phyloP scores from a whole-genome alignment of 306 rosid genomes.

The Luffa aegyptiaca region DNA sequence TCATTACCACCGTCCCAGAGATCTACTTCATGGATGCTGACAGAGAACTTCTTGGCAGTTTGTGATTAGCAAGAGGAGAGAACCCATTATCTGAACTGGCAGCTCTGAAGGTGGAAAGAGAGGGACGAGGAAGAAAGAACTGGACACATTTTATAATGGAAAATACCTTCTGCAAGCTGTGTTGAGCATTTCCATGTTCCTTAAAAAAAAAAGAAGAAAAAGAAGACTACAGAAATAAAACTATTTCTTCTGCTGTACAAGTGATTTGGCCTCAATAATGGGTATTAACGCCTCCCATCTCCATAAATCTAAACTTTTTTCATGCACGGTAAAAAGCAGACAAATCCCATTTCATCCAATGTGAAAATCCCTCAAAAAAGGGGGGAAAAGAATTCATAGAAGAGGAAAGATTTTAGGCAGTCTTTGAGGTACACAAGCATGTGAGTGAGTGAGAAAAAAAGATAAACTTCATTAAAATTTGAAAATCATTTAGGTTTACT shows the following conservation, averaged over 20 bases:
- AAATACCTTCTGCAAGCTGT: conserved; percentile 14
- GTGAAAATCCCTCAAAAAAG: conserved; percentile 16
- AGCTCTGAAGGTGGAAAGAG: conserved; percentile 9
- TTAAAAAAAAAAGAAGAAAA: background rate
- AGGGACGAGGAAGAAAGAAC: conserved; percentile 7
- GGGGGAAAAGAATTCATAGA: background rate
- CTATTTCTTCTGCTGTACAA: conserved; percentile 10
- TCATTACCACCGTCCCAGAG: conserved; percentile 8
- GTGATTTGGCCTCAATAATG: conserved; percentile 28
- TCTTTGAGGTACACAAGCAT: conserved; percentile 1
- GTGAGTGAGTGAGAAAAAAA: background rate
- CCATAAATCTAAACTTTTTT: conserved; percentile 21
- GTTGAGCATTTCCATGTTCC: conserved; percentile 10
- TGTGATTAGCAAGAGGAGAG: conserved; percentile 5
- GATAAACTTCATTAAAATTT: background rate
- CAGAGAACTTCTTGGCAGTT: conserved; percentile 2
- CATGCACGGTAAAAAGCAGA: conserved; percentile 33
- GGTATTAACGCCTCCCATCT: conserved; percentile 16
- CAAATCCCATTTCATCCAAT: conserved; percentile 16
- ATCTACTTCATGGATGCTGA: conserved; percentile 5
- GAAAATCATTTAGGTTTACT: conserved; percentile 13
- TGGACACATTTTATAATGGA: conserved; percentile 6
- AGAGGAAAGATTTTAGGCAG: background rate
- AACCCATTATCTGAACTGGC: conserved; percentile 18
- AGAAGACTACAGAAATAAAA: background rate